These are phyloP conservation scores for Hirsutella minnesotensis DNA, from an alignment of 2,329 filamentous ascomycete genomes.

Conservation along the genomic window DNA sequence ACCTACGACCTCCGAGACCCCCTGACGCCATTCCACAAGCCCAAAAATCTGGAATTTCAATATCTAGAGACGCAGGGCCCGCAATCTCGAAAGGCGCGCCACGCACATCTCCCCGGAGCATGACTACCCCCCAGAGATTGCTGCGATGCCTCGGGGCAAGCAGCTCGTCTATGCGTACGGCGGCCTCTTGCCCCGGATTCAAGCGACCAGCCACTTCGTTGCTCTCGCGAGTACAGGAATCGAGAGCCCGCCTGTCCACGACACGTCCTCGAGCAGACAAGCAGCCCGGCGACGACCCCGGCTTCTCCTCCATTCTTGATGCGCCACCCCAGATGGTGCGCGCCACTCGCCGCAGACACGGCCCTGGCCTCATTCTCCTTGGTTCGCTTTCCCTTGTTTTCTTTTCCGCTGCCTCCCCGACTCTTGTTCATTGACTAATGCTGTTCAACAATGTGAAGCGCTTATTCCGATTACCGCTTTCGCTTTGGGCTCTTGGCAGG, in stretches of 20 bases:
- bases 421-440: neutral
- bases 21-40: too few relatives aligned
- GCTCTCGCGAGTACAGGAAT: neutral
- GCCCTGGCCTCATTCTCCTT: conserved; percentile 68
- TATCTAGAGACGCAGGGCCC: too few relatives aligned
- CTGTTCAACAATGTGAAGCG: conserved; percentile 27
- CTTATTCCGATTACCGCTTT: conserved; percentile 90
- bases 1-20: too few relatives aligned
- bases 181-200: conserved; percentile 2
- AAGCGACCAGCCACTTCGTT: conserved; percentile 2
- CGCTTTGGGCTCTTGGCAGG: conserved; percentile 85
- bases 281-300: conserved; percentile 60
- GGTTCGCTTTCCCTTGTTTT: conserved; percentile 28
- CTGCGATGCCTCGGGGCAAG: conserved; percentile 13
- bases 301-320: conserved; percentile 79
- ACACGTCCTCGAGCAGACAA: conserved; percentile 10
- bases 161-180: neutral
- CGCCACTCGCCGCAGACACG: conserved; percentile 57
- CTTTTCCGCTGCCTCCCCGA: neutral
- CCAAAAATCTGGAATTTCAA: too few relatives aligned
- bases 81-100: too few relatives aligned
- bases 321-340: conserved; percentile 73
- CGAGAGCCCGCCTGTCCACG: conserved; percentile 5
- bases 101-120: conserved; percentile 1
- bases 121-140: conserved; percentile 16